Evolutionary conservation across 257 asterid genomes (phyloP), one percentile per base, ranked within the genome.

Genomic region (Oldenlandia corymbosa): DNA sequence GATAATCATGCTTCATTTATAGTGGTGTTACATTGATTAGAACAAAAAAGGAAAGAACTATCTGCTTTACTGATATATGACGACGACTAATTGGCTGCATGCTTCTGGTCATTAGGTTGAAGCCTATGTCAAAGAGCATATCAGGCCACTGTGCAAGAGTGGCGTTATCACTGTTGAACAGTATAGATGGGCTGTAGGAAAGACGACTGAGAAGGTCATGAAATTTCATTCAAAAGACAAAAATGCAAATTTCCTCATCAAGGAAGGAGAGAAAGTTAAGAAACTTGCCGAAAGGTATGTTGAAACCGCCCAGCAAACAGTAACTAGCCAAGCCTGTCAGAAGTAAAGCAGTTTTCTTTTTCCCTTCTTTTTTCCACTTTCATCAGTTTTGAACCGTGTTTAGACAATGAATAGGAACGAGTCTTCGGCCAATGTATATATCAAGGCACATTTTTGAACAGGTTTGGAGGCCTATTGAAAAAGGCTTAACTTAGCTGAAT

Each of bases 261-360:
- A 85, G 76, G 99, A 90, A 84, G 97, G 99, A 30, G 95, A 93
- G 53, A 93, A 84, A 66, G 95, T 93, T 74, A 93, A 90, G 88
- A 93, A 84, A 74, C 87, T 93, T 20, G 99, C 99, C 0, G 91
- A 82, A 78, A 90, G 90, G 71, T 93, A 93, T 8, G 83, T 87
- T 26, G 97, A 90, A 78, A 68, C 97, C 34, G 81, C 95, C 52
- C 98, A 81, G 60, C 86, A 78, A 67, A 79, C 71, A 73, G 57
- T 79, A 5, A 78, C 75, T 66, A 20, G 59, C 24, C 39, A 68
- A 20, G 59, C 24, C 39, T 3, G 39, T 34, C 4, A 34, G 39
- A 34, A 9, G n/a, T n/a, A 34, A 34, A 34, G 39, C 9, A 3
- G 6, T 34, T 9, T 3, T 34, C 39, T 34, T 34, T 50, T 43